phyloP scores from a whole-genome alignment of 306 rosid species.

The Medicago ruthenica region DNA sequence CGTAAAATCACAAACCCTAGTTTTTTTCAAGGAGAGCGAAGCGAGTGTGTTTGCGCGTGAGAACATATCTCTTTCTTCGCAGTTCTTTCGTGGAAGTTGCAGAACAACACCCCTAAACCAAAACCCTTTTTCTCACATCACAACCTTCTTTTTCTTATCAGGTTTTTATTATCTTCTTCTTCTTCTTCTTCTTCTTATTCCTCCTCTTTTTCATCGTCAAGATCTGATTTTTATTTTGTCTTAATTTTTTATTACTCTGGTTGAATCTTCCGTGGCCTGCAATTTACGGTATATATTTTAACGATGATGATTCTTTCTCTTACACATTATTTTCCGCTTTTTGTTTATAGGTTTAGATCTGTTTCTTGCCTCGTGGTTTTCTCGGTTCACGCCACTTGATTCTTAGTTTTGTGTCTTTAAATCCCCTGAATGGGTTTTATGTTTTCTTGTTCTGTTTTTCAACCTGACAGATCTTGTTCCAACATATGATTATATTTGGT shows the following conservation, averaged over 20 bases:
- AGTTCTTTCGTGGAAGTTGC: conserved; percentile 48
- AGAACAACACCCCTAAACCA: conserved; percentile 35
- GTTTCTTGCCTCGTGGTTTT: conserved; percentile 10
- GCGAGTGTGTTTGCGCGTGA: not conserved
- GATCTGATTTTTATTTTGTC: conserved; percentile 29
- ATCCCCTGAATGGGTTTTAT: not conserved
- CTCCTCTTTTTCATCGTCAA: conserved; percentile 18
- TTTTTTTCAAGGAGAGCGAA: conserved; percentile 19
- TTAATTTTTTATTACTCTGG: not conserved
- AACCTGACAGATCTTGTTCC: not conserved
- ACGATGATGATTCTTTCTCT: not conserved
- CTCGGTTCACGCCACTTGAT: conserved; percentile 6
- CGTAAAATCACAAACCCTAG: conserved; percentile 50
- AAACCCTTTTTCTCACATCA: not conserved
- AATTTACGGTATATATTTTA: conserved; percentile 15
- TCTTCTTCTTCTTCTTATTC: not conserved
- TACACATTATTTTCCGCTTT: not conserved
- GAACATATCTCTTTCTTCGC: conserved; percentile 38
- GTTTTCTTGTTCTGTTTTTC: not conserved
- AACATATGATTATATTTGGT: not conserved
- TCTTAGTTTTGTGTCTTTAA: not conserved
- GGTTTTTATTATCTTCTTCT: conserved; percentile 26
- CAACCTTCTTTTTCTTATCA: conserved; percentile 26
- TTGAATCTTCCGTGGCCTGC: conserved; percentile 33
- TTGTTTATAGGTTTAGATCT: conserved; percentile 34